These are phyloP conservation scores for Leptosphaerulina australis DNA, from an alignment of 2,329 filamentous ascomycete genomes.

Conservation along the genomic window DNA sequence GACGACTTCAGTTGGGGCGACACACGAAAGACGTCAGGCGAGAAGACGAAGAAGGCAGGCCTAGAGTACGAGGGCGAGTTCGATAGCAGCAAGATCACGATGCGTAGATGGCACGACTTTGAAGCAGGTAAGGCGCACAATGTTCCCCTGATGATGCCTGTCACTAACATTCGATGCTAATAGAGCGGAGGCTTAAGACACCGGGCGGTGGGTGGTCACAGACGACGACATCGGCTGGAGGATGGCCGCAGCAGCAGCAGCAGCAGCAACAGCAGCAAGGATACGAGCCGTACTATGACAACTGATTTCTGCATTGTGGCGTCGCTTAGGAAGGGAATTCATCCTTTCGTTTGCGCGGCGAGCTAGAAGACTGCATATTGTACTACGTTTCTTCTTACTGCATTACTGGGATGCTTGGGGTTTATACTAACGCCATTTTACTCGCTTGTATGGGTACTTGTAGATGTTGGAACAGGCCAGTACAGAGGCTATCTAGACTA, in stretches of 20 bases:
- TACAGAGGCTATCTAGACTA: slow-evolving; percentile 16
- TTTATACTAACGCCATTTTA: slow-evolving; percentile 8
- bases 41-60: slow-evolving; percentile 84
- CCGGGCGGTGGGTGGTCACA: slow-evolving; percentile 47
- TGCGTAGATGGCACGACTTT: slow-evolving; percentile 97
- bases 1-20: slow-evolving; percentile 99
- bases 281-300: slow-evolving; percentile 50
- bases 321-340: slow-evolving; percentile 33
- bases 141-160: slow-evolving; percentile 20
- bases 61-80: slow-evolving; percentile 94
- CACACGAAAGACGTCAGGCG: slow-evolving; percentile 91
- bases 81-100: slow-evolving; percentile 97
- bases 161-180: slow-evolving; percentile 36
- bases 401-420: slow-evolving; percentile 34
- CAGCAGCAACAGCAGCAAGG: slow-evolving; percentile 47
- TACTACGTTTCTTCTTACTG: slow-evolving; percentile 34
- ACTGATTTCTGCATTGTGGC: slow-evolving; percentile 43
- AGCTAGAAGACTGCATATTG: slow-evolving; percentile 37
- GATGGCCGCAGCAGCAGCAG: slow-evolving; percentile 39
- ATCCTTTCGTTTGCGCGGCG: slow-evolving; percentile 27
- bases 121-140: slow-evolving; percentile 66
- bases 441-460: slow-evolving; percentile 17
- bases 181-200: slow-evolving; percentile 53
- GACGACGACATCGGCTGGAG: slow-evolving; percentile 44
- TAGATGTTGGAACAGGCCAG: slow-evolving; percentile 13